Percentiles rank a stretch among this genome's conserved stretches.
Conservation (phyloP, 306 rosid genomes). For the Lathyrus oleraceus region DNA sequence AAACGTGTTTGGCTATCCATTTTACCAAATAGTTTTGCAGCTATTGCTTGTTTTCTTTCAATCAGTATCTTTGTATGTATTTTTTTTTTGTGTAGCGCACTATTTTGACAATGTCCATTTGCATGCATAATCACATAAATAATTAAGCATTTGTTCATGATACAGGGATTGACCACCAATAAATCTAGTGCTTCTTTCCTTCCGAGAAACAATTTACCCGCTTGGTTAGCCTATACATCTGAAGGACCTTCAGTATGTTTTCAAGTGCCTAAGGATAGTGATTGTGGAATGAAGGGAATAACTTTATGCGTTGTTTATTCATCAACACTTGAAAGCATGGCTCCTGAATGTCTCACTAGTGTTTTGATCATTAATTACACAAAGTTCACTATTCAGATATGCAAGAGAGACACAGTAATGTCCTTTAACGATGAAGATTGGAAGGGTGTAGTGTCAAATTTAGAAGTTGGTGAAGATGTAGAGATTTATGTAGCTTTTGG, state of each 20-base stretch:
- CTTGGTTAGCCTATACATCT: constrained; percentile 21
- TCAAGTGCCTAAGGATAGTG: constrained; percentile 19
- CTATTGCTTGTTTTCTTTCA: background rate
- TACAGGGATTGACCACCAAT: constrained; percentile 23
- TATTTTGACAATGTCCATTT: background rate
- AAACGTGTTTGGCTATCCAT: background rate
- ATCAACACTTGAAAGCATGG: background rate
- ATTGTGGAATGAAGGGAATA: constrained; percentile 21
- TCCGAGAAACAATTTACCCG: constrained; percentile 34
- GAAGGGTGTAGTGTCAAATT: constrained; percentile 9
- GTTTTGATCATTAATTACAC: constrained; percentile 31
- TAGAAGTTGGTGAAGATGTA: constrained; percentile 15
- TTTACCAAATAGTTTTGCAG: background rate
- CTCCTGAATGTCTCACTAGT: background rate
- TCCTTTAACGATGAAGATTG: constrained; percentile 35
- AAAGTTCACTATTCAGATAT: constrained; percentile 15
- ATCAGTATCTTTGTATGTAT: background rate
- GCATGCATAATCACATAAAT: background rate
- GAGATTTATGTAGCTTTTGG: constrained; percentile 23
- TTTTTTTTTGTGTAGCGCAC: background rate
- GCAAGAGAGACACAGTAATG: constrained; percentile 11
- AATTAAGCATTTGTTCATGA: background rate
- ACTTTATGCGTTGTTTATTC: constrained; percentile 8
- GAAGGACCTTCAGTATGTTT: constrained; percentile 10
- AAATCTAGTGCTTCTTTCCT: background rate